Evolutionary conservation across 495 filamentous ascomycete genomes (phyloP), one percentile per base, ranked within the genome.

Genomic region (Glarea lozoyensis): DNA sequence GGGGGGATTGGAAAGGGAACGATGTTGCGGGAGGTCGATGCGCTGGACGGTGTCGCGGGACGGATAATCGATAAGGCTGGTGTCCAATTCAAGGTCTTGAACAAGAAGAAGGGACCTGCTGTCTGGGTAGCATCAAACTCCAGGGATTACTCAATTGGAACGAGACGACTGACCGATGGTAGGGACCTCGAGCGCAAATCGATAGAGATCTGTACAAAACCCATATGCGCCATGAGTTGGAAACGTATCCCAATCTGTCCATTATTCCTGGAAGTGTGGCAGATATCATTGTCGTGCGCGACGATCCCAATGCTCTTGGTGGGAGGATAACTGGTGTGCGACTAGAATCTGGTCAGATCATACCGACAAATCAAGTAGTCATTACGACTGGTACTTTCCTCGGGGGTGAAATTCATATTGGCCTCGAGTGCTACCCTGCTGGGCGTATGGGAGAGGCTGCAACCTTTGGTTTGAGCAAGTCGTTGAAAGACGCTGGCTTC

Each of bases 1-100:
- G 92, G 92, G 35, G 92, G 92, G 23, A 98, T 98, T 52, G 92
- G 92, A n/a, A 98, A 98, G 62, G 92, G 92, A 9, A 96, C 84
- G 12, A 97, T 98, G 73, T 67, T 98, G 24, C 81, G 90, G 2
- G 92, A 98, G 60, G 80, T 98, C 21, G 92, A 98, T 65, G 93
- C 92, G 0, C 74, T 98, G 52, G 92, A 98, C 59, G 92, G 92
- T 2, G 72, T 98, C 9, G 82, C 84, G 0, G 90, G 88, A 2
- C 74, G 87, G 9, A 86, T 95, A 20, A 84, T 94, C 30, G 92
- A 98, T 60, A 94, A 90, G 62, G 85, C 92, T 17, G 92, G 89
- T 12, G 70, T 94, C 13, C 89, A 95, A 62, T 98, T 98, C 61
- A 78, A 80, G 36, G 72, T 93, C 5, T 63, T 98, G 48, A 98